These are phyloP conservation scores for Scutellaria baicalensis DNA, from an alignment of 257 asterid species.

Conservation along the genomic window DNA sequence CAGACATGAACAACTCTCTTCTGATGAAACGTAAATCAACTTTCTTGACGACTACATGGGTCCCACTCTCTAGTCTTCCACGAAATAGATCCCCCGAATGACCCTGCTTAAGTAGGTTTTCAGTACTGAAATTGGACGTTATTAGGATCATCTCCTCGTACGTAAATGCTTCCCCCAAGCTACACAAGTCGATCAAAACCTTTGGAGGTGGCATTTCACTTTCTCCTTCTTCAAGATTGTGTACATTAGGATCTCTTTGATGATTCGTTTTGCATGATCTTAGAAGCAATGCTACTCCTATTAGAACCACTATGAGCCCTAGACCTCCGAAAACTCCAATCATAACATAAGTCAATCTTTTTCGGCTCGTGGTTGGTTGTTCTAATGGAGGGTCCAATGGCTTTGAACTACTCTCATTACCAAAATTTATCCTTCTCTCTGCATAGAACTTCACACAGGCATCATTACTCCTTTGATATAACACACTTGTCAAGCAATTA, in stretches of 20 bases:
- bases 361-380: neutral
- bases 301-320: conserved; percentile 34
- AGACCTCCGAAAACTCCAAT: conserved; percentile 58
- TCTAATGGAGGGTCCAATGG: neutral
- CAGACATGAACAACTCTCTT: conserved; percentile 33
- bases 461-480: conserved; percentile 29
- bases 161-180: conserved; percentile 43
- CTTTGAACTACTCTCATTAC: neutral
- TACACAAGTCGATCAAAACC: conserved; percentile 15
- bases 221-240: conserved; percentile 9
- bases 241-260: conserved; percentile 6
- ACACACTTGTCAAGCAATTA: conserved; percentile 36
- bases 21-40: conserved; percentile 25
- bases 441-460: conserved; percentile 41
- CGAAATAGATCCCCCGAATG: conserved; percentile 61
- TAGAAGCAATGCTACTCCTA: conserved; percentile 18
- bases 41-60: conserved; percentile 48
- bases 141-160: conserved; percentile 46
- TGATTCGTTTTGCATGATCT: conserved; percentile 15
- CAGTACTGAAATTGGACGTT: conserved; percentile 39
- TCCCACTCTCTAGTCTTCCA: conserved; percentile 46
- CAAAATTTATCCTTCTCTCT: conserved; percentile 11
- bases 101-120: conserved; percentile 52
- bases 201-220: conserved; percentile 7
- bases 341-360: conserved; percentile 26